Evolutionary conservation across 177 flowering plant genomes (phyloP).

Genomic region (Telopea speciosissima): DNA sequence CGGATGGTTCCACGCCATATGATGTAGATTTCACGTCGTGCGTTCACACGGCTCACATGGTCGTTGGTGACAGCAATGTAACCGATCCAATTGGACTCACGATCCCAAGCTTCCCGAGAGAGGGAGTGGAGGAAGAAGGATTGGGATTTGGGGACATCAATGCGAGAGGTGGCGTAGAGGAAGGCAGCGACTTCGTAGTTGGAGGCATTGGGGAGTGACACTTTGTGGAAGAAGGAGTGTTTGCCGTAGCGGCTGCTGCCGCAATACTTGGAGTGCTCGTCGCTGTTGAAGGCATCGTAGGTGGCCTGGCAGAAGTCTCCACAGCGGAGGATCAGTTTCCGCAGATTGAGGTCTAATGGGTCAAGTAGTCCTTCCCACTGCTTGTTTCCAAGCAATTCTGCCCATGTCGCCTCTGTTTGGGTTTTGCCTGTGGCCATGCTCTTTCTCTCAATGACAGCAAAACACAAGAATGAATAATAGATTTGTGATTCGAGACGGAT

Average conservation of each 20-base stretch:
- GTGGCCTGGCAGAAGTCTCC: conserved; percentile 87
- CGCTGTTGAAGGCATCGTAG: conserved; percentile 85
- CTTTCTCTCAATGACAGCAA: too few relatives aligned
- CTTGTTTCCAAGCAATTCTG: conserved; percentile 50
- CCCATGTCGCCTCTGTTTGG: conserved; percentile 40
- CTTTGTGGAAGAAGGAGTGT: conserved; percentile 45
- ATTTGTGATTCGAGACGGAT: too few relatives aligned
- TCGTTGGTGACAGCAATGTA: conserved; percentile 70
- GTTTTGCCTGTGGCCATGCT: conserved; percentile 5
- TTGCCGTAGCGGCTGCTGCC: conserved; percentile 76
- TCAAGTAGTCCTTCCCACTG: conserved; percentile 60
- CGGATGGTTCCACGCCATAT: conserved; percentile 66
- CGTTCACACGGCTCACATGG: conserved; percentile 27
- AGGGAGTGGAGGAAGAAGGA: conserved; percentile 49
- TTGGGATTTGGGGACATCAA: conserved; percentile 39
- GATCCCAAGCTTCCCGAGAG: conserved; percentile 69
- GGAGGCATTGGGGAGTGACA: conserved; percentile 24
- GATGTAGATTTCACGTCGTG: conserved; percentile 73
- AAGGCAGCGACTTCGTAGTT: conserved; percentile 40
- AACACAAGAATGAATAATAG: too few relatives aligned
- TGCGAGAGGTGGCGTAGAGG: conserved; percentile 63
- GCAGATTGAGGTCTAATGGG: conserved; percentile 59
- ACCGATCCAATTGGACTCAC: conserved; percentile 92
- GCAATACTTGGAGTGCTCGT: conserved; percentile 58
- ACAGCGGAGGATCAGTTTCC: conserved; percentile 63